Evolutionary conservation across 2,329 filamentous ascomycete species (phyloP).

Genomic region (Fusarium luffae): DNA sequence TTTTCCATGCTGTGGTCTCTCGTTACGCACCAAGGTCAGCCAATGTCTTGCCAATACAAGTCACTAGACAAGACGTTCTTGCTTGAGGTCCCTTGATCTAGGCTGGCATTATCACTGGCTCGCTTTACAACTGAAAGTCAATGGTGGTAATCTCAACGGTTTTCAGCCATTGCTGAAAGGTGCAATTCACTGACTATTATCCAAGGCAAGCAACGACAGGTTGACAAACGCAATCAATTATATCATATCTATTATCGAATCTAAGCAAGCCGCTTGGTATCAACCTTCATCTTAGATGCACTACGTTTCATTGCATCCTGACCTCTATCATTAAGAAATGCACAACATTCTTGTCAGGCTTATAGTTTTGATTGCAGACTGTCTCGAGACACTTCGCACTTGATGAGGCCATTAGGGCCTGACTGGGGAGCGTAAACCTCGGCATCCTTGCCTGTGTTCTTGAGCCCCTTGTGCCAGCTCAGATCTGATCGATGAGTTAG

Average conservation of each 20-base stretch:
- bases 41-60: neutral
- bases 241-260: conserved; percentile 13
- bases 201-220: neutral
- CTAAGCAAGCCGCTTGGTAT: conserved; percentile 32
- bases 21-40: neutral
- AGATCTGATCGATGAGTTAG: conserved; percentile 69
- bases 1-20: conserved; percentile 7
- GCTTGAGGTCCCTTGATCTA: neutral
- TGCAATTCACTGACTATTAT: neutral
- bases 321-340: conserved; percentile 16
- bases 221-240: neutral
- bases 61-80: neutral
- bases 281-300: conserved; percentile 26
- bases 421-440: conserved; percentile 96
- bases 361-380: conserved; percentile 37
- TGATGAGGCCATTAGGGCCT: conserved; percentile 93
- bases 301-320: conserved; percentile 35
- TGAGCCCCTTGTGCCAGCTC: conserved; percentile 93
- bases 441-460: conserved; percentile 95
- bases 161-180: neutral
- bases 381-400: conserved; percentile 82
- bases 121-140: neutral
- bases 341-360: conserved; percentile 1
- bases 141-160: neutral
- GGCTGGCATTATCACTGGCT: neutral